phyloP scores from a whole-genome alignment of 1,139 yeast species.

The Saccharomycopsis phalli region DNA sequence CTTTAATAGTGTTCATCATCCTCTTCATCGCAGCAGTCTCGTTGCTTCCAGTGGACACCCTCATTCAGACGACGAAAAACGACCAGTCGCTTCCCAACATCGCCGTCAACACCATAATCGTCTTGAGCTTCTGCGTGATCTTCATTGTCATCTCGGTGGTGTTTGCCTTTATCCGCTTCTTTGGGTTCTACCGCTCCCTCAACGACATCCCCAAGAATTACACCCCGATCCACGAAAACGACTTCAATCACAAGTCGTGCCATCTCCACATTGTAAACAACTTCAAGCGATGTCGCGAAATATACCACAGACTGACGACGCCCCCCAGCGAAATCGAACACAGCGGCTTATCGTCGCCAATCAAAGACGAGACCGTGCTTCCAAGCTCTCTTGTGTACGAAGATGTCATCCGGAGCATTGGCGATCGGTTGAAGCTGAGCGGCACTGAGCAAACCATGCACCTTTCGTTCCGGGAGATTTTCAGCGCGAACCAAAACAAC shows the following conservation, averaged over 20 bases:
- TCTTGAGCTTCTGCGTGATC: conserved; percentile 17
- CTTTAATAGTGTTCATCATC: conserved; percentile 13
- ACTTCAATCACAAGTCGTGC: conserved; percentile 4
- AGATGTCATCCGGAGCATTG: conserved; percentile 18
- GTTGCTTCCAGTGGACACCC: conserved; percentile 18
- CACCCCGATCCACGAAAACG: conserved; percentile 17
- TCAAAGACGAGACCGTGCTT: conserved; percentile 12
- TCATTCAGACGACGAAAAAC: conserved; percentile 19
- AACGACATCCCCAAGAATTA: conserved; percentile 17
- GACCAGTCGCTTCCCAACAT: conserved; percentile 10
- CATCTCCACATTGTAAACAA: conserved; percentile 12
- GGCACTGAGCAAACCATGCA: conserved; percentile 1
- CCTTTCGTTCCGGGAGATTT: conserved; percentile 16
- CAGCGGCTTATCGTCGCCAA: conserved; percentile 17
- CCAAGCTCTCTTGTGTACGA: conserved; percentile 19
- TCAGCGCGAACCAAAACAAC: conserved; percentile 3
- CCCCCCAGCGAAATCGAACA: conserved; percentile 15
- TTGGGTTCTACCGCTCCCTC: conserved; percentile 11
- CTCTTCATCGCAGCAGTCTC: conserved; percentile 15
- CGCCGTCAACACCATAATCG: conserved; percentile 17
- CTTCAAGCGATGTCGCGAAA: conserved; percentile 14
- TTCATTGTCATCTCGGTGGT: conserved; percentile 11
- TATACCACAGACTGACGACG: conserved; percentile 10
- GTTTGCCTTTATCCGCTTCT: conserved; percentile 11
- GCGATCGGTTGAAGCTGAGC: conserved; percentile 7